phyloP scores from a whole-genome alignment of 2,329 filamentous ascomycete genomes.

The Alternaria brassicae region DNA sequence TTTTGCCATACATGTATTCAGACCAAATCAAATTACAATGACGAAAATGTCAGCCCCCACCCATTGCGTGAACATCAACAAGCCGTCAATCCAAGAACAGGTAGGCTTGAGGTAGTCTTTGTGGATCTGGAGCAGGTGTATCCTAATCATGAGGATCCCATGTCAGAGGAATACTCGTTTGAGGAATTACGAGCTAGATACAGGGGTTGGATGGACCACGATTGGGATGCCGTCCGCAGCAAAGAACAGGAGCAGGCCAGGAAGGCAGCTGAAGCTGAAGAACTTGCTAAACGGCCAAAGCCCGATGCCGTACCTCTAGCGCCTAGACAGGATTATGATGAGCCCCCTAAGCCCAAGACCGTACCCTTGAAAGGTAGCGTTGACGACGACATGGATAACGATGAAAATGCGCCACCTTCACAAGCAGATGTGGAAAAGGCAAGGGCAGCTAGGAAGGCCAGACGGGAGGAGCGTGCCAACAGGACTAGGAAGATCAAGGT shows the following conservation, averaged over 20 bases:
- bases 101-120: slow-evolving; percentile 84
- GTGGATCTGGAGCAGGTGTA: slow-evolving; percentile 88
- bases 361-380: slow-evolving; percentile 47
- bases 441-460: slow-evolving; percentile 56
- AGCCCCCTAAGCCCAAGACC: slow-evolving; percentile 30
- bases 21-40: slow-evolving; percentile 51
- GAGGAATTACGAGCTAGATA: slow-evolving; percentile 86
- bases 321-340: slow-evolving; percentile 25
- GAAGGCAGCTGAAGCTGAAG: slow-evolving; percentile 28
- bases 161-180: slow-evolving; percentile 80
- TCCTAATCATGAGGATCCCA: slow-evolving; percentile 72
- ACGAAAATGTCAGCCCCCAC: slow-evolving; percentile 58
- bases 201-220: slow-evolving; percentile 69
- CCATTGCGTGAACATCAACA: slow-evolving; percentile 79
- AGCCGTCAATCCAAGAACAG: slow-evolving; percentile 80
- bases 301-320: slow-evolving; percentile 25
- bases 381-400: slow-evolving; percentile 49
- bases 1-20: slow-evolving; percentile 60
- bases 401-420: slow-evolving; percentile 57
- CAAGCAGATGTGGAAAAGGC: slow-evolving; percentile 65
- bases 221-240: slow-evolving; percentile 57
- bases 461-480: slow-evolving; percentile 58
- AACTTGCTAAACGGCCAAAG: slow-evolving; percentile 17
- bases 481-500: slow-evolving; percentile 70
- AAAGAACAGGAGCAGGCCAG: slow-evolving; percentile 38